phyloP scores from a whole-genome alignment of 148 eudicot genomes.

The Cornus kousa region DNA sequence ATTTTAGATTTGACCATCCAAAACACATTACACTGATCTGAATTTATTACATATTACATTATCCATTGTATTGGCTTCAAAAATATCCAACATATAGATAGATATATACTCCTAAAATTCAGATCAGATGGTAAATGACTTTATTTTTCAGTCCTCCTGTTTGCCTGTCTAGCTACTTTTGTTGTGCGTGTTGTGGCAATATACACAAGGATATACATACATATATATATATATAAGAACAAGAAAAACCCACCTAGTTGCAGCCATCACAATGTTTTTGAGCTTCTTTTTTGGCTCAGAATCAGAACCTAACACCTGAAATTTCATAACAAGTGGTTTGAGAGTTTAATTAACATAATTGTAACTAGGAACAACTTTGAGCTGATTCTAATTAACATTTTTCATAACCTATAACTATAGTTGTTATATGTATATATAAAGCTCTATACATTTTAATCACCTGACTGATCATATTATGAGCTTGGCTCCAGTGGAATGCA shows the following conservation, averaged over 20 bases:
- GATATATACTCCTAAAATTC: too few species aligned
- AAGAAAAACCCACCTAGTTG: conserved; percentile 60
- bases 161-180: not conserved
- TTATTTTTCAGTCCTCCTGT: too few species aligned
- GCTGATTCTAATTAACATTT: too few species aligned
- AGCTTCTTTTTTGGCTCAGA: conserved; percentile 88
- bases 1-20: too few species aligned
- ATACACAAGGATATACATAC: too few species aligned
- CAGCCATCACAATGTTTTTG: conserved; percentile 86
- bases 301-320: conserved; percentile 80
- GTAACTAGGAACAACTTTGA: not conserved
- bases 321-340: not conserved
- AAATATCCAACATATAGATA: too few species aligned
- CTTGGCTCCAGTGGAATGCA: conserved; percentile 89
- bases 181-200: not conserved
- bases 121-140: too few species aligned
- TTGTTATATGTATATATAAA: not conserved
- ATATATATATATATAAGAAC: too few species aligned
- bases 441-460: conserved; percentile 25
- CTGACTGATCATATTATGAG: conserved; percentile 74
- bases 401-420: not conserved
- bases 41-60: too few species aligned
- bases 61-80: too few species aligned
- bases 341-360: not conserved
- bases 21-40: too few species aligned